Base-by-base conservation (phyloP, 2,329 filamentous ascomycete genomes). In the Fusarium albosuccineum region DNA sequence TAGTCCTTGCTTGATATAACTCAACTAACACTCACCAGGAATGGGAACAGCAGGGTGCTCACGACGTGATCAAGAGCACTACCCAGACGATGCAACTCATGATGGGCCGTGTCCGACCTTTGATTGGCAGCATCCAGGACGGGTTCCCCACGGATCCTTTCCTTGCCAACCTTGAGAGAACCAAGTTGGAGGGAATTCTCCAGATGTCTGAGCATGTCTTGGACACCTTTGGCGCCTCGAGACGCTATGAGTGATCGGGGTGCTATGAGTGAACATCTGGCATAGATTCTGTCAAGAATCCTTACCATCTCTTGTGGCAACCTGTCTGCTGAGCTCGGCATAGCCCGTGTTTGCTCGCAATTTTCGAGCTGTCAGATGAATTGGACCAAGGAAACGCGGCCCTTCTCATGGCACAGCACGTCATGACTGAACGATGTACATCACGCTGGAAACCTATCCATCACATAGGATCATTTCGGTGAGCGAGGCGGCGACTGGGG, bases 131-230 rank as follows among this genome's bases (percentile, higher is more conserved):
- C 6, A 78, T 79, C 42, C 73, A 75, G 52, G 78, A 78, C 26
- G 76, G 74, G 14, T 81, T 78, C 68, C 78, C 79, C 2, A 78
- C 78, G 2, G 79, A 81, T 42, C 79, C 79, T 9, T 81, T 79
- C 77, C 70, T 81, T 49, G 74, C 73, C 57, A 78, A 76, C 51
- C 70, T 80, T 6, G 79, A 80, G 55, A 73, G 76, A 66, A 69
- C 60, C 53, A 81, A 80, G 73, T 74, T 81, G 41, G 79, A 81
- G 40, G 79, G 79, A 78, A 77, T 81, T 59, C 70, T 80, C 29
- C 69, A 72, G 36, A 77, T 77, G 5, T 78, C 79, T 5, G 72
- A 79, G 48, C 74, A 77, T 45, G 75, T 81, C 55, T 73, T 80
- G 26, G 73, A 74, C 42, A 73, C 73, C 5, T 79, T 77, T 65